Conservation (phyloP, 345 rosid genomes). For the Gossypium herbaceum region DNA sequence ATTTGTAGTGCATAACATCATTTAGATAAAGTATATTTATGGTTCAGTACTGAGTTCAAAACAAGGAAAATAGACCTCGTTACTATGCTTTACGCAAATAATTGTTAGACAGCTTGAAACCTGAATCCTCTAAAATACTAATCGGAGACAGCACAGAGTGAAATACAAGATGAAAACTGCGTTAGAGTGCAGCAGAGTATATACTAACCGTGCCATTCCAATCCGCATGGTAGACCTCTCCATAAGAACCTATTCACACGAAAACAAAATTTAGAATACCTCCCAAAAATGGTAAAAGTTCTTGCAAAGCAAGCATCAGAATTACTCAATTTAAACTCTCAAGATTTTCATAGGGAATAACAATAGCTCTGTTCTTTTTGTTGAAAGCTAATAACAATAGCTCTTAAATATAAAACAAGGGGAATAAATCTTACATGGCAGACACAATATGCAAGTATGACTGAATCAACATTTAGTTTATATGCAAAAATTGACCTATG, state of each 20-base stretch:
- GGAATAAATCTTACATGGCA: background rate
- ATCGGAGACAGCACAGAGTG: background rate
- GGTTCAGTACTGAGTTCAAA: background rate
- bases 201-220: constrained; percentile 96
- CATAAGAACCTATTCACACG: constrained; percentile 77
- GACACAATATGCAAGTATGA: background rate
- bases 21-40: background rate
- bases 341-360: too few relatives aligned
- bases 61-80: background rate
- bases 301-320: constrained; percentile 4
- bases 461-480: background rate
- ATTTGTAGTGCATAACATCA: background rate
- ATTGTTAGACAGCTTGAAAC: background rate
- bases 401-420: too few relatives aligned
- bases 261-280: constrained; percentile 17
- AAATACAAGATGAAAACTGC: background rate
- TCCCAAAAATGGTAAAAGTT: background rate
- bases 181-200: constrained; percentile 9
- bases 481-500: background rate
- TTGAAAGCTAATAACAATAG: too few relatives aligned
- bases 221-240: constrained; percentile 97
- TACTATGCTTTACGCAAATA: constrained; percentile 5
- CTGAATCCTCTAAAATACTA: background rate
- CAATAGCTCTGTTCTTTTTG: too few relatives aligned
- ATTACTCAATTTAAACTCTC: too few relatives aligned